These are phyloP conservation scores for Manihot esculenta DNA, from an alignment of 441 rosid species.

Conservation along the genomic window DNA sequence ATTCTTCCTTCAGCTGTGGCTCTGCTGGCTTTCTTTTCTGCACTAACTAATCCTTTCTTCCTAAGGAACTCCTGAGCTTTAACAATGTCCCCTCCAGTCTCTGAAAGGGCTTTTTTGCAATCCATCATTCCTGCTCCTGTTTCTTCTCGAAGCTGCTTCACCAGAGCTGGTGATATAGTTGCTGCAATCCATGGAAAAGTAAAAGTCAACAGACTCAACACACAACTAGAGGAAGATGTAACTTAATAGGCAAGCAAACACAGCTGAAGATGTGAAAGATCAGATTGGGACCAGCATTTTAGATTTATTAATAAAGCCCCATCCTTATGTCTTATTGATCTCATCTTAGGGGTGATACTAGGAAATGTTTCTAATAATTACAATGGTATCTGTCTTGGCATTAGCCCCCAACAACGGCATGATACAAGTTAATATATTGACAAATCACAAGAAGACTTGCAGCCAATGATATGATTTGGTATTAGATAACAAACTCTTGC, in stretches of 20 bases:
- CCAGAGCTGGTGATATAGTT: constrained; percentile 74
- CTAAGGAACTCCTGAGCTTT: constrained; percentile 92
- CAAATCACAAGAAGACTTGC: too few relatives aligned
- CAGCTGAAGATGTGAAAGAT: background rate
- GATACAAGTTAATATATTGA: background rate
- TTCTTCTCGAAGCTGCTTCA: constrained; percentile 96
- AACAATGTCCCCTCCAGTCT: constrained; percentile 73
- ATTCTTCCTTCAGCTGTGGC: constrained; percentile 94
- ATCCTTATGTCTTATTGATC: background rate
- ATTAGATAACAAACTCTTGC: background rate
- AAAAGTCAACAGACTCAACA: background rate
- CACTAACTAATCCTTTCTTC: constrained; percentile 92
- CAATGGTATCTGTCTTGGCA: background rate
- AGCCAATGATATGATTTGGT: too few relatives aligned
- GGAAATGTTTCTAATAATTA: background rate
- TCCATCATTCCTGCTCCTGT: constrained; percentile 99
- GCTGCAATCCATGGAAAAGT: constrained; percentile 36
- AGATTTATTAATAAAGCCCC: background rate
- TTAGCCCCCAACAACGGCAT: background rate
- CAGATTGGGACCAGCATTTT: background rate
- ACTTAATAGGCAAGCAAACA: background rate
- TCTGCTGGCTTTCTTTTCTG: constrained; percentile 90
- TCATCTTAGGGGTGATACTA: background rate
- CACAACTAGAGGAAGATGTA: constrained; percentile 12
- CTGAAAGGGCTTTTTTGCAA: constrained; percentile 86